Evolutionary conservation across 1,284 basidiomycete species (phyloP).

Genomic region (Leccinum angustisporum): DNA sequence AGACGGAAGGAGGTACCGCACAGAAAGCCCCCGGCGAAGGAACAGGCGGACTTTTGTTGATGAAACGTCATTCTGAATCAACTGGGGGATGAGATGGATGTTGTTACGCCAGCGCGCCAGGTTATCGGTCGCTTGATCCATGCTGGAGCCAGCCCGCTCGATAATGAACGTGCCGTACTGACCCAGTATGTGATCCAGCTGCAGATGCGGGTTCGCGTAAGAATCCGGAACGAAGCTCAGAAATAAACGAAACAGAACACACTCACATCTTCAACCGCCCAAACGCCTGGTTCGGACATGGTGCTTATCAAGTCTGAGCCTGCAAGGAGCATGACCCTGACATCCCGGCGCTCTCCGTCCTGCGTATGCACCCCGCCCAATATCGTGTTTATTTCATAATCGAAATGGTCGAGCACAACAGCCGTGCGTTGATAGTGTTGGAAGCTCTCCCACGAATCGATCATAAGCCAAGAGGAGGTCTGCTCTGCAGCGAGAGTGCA

Average conservation of each 20-base stretch:
- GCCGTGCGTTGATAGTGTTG: constrained; percentile 95
- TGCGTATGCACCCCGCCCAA: constrained; percentile 69
- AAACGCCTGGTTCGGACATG: constrained; percentile 99
- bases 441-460: constrained; percentile 96
- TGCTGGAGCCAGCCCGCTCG: constrained; percentile 91
- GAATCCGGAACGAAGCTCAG: constrained; percentile 14
- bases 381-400: constrained; percentile 87
- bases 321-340: constrained; percentile 90
- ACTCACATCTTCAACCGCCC: constrained; percentile 90
- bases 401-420: constrained; percentile 94
- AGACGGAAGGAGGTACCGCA: constrained; percentile 90
- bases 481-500: constrained; percentile 84
- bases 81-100: constrained; percentile 91
- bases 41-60: constrained; percentile 93
- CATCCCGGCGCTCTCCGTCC: constrained; percentile 62
- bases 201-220: constrained; percentile 16
- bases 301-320: constrained; percentile 97
- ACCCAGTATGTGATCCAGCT: constrained; percentile 96
- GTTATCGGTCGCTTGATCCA: constrained; percentile 77
- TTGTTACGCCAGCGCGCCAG: constrained; percentile 83
- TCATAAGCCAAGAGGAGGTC: constrained; percentile 84
- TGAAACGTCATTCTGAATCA: constrained; percentile 98
- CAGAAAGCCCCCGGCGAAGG: constrained; percentile 88
- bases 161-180: constrained; percentile 94
- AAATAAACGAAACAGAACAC: constrained; percentile 5